Conservation (phyloP, 495 filamentous ascomycete species). For the Xylaria venustula region DNA sequence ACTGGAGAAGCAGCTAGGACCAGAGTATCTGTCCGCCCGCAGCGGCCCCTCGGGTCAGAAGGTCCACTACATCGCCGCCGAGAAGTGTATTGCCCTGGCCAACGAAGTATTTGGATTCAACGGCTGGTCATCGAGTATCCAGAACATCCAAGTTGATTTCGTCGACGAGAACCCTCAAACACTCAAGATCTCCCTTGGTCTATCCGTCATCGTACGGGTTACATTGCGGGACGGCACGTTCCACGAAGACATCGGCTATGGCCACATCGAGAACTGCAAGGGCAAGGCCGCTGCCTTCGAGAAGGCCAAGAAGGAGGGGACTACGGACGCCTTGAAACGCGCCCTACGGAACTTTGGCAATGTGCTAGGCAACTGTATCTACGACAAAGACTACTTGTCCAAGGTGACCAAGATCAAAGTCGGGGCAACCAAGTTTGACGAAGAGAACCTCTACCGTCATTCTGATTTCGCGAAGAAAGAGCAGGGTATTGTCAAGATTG, state of each 20-base stretch:
- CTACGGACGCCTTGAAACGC: conserved; percentile 89
- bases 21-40: conserved; percentile 88
- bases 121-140: conserved; percentile 91
- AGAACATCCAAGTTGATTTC: conserved; percentile 87
- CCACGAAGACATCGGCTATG: conserved; percentile 96
- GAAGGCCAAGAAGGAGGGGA: conserved; percentile 97
- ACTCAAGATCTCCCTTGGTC: conserved; percentile 73
- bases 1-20: conserved; percentile 91
- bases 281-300: conserved; percentile 92
- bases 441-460: conserved; percentile 76
- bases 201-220: conserved; percentile 86
- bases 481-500: conserved; percentile 28
- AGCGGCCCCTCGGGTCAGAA: conserved; percentile 77
- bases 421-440: conserved; percentile 65
- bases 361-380: conserved; percentile 93
- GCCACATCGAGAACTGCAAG: conserved; percentile 92
- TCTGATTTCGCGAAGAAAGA: conserved; percentile 70
- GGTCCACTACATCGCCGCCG: conserved; percentile 86
- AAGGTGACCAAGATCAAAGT: conserved; percentile 83
- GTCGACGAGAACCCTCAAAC: conserved; percentile 58
- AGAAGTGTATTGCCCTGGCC: conserved; percentile 92
- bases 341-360: conserved; percentile 92
- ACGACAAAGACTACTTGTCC: conserved; percentile 88
- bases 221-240: conserved; percentile 88
- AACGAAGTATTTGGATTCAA: conserved; percentile 99